Evolutionary conservation across 169 alveolate species (phyloP), one percentile per base, ranked within the genome.

Genomic region (Plasmodium knowlesi): DNA sequence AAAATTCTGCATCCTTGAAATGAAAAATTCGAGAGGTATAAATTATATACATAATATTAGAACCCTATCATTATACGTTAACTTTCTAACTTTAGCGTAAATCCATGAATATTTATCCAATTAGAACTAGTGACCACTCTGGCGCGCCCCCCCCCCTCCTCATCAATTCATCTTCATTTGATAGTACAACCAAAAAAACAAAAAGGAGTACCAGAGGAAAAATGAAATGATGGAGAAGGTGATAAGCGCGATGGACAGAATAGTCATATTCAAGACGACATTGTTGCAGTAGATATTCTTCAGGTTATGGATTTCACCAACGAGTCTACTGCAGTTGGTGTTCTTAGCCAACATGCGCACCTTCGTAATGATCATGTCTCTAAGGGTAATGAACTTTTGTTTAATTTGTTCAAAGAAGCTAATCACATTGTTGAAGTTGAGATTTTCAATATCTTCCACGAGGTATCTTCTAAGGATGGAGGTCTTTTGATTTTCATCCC

Each of bases 101-200:
- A 32, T 32, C 39, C 39, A 3, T 32, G 39, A 32, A 32, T 3
- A 32, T 3, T 32, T 32, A 32, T 32, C 39, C 39, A 32, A 32
- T 32, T 32, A 32, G 39, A 32, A 3, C 39, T 32, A 32, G 5
- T 32, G 5, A 32, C 39, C 3, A 32, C 3, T 32, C 39, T 32
- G 3, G 39, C 46, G 6, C 46, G 1, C 1, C 46, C 8, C 41
- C 70, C 25, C 46, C 8, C 41, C 70, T 10, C 80, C 1, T 32
- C 12, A 9, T 84, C 25, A 43, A 25, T 71, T 72, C 28, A 46
- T 43, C 73, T 50, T 84, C 43, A 84, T 41, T 22, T 84, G 80
- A 25, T 84, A 43, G 43, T 73, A 73, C 16, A 84, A 5, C 92
- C 92, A 84, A 41, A 71, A 84, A 34, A 84, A 84, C n/a, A 84